Conservation (phyloP, 768 basidiomycete genomes). For the Xanthoconium stramineum region DNA sequence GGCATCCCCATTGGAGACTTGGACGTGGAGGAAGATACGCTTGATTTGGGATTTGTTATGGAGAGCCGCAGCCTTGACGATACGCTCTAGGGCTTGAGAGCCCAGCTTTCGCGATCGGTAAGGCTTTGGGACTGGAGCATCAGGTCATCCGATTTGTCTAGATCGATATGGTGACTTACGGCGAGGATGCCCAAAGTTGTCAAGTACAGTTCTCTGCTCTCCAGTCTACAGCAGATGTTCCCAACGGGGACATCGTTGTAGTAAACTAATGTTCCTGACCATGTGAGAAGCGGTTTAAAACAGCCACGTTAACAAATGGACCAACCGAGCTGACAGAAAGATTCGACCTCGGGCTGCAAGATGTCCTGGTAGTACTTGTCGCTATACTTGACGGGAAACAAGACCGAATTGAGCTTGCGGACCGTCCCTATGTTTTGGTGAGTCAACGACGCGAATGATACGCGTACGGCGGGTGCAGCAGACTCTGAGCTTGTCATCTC, state of each 20-base stretch:
- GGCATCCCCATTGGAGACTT: constrained; percentile 73
- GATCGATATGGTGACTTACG: constrained; percentile 43
- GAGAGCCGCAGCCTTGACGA: constrained; percentile 60
- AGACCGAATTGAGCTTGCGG: constrained; percentile 61
- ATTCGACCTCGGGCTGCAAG: constrained; percentile 70
- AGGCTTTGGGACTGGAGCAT: constrained; percentile 47
- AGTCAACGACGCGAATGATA: constrained; percentile 72
- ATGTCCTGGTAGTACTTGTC: constrained; percentile 86
- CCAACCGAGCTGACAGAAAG: constrained; percentile 86
- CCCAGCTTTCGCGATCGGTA: constrained; percentile 81
- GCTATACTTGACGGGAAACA: constrained; percentile 88
- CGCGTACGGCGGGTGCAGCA: constrained; percentile 33
- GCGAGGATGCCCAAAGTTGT: constrained; percentile 93
- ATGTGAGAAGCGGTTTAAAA: constrained; percentile 21
- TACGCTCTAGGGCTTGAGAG: constrained; percentile 63
- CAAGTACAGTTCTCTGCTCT: constrained; percentile 65
- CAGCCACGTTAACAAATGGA: constrained; percentile 19
- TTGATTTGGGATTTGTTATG: constrained; percentile 60
- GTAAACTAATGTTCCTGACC: constrained; percentile 56
- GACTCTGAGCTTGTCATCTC: constrained; percentile 24
- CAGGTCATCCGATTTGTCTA: constrained; percentile 11
- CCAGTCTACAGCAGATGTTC: constrained; percentile 81
- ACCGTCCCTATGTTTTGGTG: constrained; percentile 80
- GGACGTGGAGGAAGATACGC: constrained; percentile 82
- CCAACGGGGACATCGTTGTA: constrained; percentile 93